Percentiles rank a stretch among this genome's conserved stretches.
phyloP scores from a whole-genome alignment of 148 eudicot species.

The Silene conica region DNA sequence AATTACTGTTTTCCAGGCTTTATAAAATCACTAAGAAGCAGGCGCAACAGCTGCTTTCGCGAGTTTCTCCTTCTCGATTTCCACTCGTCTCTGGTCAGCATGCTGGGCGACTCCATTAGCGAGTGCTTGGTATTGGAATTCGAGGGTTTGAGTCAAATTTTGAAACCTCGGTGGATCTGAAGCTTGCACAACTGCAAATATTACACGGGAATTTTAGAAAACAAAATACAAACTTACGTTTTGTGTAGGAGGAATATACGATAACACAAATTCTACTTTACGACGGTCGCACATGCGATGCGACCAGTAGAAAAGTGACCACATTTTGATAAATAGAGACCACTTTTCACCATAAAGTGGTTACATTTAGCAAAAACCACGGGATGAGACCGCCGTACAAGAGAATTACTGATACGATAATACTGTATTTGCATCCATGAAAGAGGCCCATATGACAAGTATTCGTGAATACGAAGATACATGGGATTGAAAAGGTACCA shows the following conservation, averaged over 20 bases:
- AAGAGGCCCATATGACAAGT: too few relatives aligned
- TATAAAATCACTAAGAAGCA: slow-evolving; percentile 37
- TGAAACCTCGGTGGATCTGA: slow-evolving; percentile 79
- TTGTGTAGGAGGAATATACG: neutral
- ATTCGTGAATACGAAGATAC: too few relatives aligned
- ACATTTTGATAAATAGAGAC: too few relatives aligned
- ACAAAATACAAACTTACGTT: neutral
- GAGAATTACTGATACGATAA: too few relatives aligned
- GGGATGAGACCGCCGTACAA: too few relatives aligned
- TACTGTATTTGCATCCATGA: too few relatives aligned
- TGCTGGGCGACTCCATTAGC: slow-evolving; percentile 92
- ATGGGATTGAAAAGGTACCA: neutral
- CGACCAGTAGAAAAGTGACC: too few relatives aligned
- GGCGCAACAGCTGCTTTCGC: slow-evolving; percentile 47
- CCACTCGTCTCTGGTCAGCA: slow-evolving; percentile 78
- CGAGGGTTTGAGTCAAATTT: slow-evolving; percentile 69
- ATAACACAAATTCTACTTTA: too few relatives aligned
- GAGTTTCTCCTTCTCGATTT: slow-evolving; percentile 81
- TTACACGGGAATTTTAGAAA: slow-evolving; percentile 3
- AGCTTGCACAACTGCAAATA: slow-evolving; percentile 65
- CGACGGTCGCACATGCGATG: too few relatives aligned
- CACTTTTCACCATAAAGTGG: too few relatives aligned
- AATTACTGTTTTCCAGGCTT: neutral
- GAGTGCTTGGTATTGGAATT: slow-evolving; percentile 74
- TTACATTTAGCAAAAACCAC: too few relatives aligned